Base-by-base conservation (phyloP, 306 rosid species). In the Cucurbita ficifolia region DNA sequence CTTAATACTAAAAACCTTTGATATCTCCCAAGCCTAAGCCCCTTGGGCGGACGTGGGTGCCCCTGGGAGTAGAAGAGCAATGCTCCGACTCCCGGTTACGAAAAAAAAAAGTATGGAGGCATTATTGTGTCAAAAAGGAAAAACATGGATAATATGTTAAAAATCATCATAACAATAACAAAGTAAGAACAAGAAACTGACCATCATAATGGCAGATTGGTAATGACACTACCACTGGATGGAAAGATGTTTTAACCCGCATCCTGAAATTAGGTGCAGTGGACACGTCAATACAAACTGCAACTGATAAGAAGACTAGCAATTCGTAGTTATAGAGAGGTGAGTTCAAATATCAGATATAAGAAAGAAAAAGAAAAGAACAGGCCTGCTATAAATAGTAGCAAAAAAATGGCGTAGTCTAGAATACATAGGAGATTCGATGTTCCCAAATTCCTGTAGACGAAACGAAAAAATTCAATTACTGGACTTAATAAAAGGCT, bases 181-280 rank as follows among this genome's bases (percentile, higher is more conserved):
- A 40, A 29, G 9, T 40, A n/a, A 46, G 58, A 75, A 46, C 4
- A 73, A 62, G 78, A 67, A 76, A 78, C 92, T 82, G 61, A 93
- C 97, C 96, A 12, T 93, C 94, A 79, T 90, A 87, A 77, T 93
- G 96, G 82, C 92, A 88, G 81, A 88, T 82, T 54, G 98, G 96
- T 70, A 90, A 0, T 39, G 96, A 86, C 81, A 93, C 84, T 77
- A 90, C 88, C 79, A 86, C 85, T 8, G 98, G 97, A 76, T 86
- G 88, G 11, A 57, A 74, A 67, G 72, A 49, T 14, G 96, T 70
- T 81, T 88, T 87, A 82, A 93, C 94, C 76, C 86, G 92, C 98
- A 93, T 88, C 87, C 98, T 90, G 84, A 53, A 49, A 62, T 78
- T 74, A 76, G 62, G 64, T 63, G 58, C 19, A 49, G 51, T 54